Evolutionary conservation across 257 asterid species (phyloP).

Genomic region (Lantana camara): DNA sequence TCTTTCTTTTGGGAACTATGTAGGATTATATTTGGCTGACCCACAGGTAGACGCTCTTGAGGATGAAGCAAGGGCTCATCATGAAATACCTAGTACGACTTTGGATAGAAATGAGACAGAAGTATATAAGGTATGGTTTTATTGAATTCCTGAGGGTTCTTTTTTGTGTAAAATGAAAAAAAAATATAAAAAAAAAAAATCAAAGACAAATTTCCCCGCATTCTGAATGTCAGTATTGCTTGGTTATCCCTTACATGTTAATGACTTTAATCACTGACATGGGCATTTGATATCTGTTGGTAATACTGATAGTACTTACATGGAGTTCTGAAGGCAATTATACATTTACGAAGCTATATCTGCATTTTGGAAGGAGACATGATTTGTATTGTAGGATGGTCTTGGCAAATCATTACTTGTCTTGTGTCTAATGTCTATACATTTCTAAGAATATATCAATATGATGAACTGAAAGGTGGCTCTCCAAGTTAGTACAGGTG

Average conservation of each 20-base stretch:
- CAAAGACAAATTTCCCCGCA: background rate
- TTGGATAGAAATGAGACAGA: conserved; percentile 43
- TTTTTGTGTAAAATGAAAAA: conserved; percentile 13
- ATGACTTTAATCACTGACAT: background rate
- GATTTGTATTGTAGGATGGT: background rate
- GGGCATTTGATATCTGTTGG: background rate
- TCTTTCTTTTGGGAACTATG: conserved; percentile 36
- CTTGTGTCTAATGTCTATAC: background rate
- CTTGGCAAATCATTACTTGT: conserved; percentile 7
- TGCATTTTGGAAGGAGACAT: conserved; percentile 4
- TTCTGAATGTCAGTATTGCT: conserved; percentile 5
- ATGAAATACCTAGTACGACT: conserved; percentile 30
- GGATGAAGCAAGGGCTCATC: conserved; percentile 37
- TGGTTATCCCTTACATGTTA: background rate
- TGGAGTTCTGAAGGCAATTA: background rate
- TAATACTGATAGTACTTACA: background rate
- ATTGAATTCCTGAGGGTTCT: conserved; percentile 1
- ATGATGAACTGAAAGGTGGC: background rate
- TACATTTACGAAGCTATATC: background rate
- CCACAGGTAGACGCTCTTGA: conserved; percentile 33
- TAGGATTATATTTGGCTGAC: conserved; percentile 33
- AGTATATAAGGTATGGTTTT: conserved; percentile 52
- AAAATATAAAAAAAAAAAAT: conserved; percentile 1
- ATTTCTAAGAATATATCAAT: background rate
- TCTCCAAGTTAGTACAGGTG: background rate